A percentile compares a stretch with the other conserved stretches of the same genome.
Conservation (phyloP, 1,284 basidiomycete genomes). For the Puccinia hordei region DNA sequence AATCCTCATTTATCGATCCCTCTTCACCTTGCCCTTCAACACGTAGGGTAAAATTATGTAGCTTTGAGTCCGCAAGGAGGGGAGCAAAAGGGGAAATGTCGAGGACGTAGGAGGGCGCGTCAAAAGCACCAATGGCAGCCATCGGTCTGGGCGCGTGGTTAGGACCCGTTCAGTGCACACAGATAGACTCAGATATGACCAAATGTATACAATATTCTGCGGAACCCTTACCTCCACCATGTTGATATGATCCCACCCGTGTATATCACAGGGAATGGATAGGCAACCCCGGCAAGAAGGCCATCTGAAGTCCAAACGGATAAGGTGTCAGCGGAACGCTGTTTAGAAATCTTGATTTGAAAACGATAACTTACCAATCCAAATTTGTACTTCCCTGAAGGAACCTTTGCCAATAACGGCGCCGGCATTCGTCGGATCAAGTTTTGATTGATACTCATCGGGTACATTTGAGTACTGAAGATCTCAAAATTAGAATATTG, state of each 20-base stretch:
- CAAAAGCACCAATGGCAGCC: conserved; percentile 73
- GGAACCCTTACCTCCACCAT: conserved; percentile 64
- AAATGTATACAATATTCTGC: not conserved
- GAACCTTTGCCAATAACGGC: conserved; percentile 68
- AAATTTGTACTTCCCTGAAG: conserved; percentile 75
- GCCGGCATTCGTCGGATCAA: conserved; percentile 62
- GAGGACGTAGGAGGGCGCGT: conserved; percentile 74
- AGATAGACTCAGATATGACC: not conserved
- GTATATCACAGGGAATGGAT: conserved; percentile 77
- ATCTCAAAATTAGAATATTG: not conserved
- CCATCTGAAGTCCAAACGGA: conserved; percentile 61
- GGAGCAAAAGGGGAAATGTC: conserved; percentile 78
- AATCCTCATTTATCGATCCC: conserved; percentile 69
- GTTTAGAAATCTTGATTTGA: not conserved
- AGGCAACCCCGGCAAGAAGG: conserved; percentile 71
- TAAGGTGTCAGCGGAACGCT: not conserved
- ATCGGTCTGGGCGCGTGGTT: conserved; percentile 64
- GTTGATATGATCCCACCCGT: conserved; percentile 74
- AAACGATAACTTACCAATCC: conserved; percentile 62
- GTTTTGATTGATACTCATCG: conserved; percentile 65
- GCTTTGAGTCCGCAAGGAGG: conserved; percentile 68
- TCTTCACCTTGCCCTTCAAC: conserved; percentile 72
- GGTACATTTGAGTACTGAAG: conserved; percentile 71
- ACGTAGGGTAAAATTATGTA: conserved; percentile 71
- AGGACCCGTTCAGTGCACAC: not conserved